A percentile compares a stretch with the other conserved stretches of the same genome.
These are phyloP conservation scores for Kuraishia cidri DNA, from an alignment of 805 yeast genomes.

Conservation along the genomic window DNA sequence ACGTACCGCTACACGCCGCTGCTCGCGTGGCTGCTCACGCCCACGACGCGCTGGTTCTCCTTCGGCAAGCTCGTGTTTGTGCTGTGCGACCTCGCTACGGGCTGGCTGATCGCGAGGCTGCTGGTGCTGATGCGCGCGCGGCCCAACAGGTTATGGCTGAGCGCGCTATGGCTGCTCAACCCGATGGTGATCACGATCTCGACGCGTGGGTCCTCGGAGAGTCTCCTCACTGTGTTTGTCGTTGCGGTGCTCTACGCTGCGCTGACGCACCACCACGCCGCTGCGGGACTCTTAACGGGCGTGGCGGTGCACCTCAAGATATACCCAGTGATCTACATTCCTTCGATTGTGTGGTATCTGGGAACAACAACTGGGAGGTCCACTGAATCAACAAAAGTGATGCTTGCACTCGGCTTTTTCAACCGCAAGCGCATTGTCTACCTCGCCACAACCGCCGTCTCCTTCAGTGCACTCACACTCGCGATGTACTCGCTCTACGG, in stretches of 20 bases:
- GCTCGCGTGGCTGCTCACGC: slow-evolving; percentile 73
- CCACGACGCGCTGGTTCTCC: slow-evolving; percentile 50
- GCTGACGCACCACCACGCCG: slow-evolving; percentile 17
- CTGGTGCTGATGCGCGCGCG: slow-evolving; percentile 33
- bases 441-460: slow-evolving; percentile 8
- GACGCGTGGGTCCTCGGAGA: slow-evolving; percentile 91
- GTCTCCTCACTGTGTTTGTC: slow-evolving; percentile 72
- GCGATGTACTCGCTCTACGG: slow-evolving; percentile 70
- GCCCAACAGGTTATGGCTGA: too few species aligned
- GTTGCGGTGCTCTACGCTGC: slow-evolving; percentile 46
- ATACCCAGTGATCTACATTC: slow-evolving; percentile 84
- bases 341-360: slow-evolving; percentile 50
- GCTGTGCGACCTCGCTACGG: slow-evolving; percentile 74
- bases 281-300: slow-evolving; percentile 53
- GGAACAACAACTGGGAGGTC: too few species aligned
- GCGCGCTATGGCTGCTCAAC: slow-evolving; percentile 74
- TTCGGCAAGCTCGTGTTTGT: slow-evolving; percentile 81
- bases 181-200: slow-evolving; percentile 94
- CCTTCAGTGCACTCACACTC: slow-evolving; percentile 39
- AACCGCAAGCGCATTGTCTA: background rate
- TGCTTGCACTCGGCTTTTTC: slow-evolving; percentile 7
- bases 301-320: slow-evolving; percentile 82
- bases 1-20: slow-evolving; percentile 94
- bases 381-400: too few species aligned
- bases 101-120: slow-evolving; percentile 43